These are phyloP conservation scores for Fusarium pseudocircinatum DNA, from an alignment of 2,329 filamentous ascomycete genomes.

Conservation along the genomic window DNA sequence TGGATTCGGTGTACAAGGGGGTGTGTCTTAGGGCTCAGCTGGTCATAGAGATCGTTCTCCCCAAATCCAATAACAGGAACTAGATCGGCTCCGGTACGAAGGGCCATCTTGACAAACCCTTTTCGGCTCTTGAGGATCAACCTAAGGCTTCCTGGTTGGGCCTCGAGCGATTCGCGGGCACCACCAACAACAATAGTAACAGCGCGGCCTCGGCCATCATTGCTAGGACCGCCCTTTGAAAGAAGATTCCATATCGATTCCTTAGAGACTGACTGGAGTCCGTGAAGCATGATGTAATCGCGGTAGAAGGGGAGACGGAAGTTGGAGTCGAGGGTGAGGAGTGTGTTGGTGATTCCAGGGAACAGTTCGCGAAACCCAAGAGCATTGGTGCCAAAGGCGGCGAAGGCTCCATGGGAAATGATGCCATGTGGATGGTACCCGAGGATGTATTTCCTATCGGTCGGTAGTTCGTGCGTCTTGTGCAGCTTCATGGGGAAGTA, in stretches of 20 bases:
- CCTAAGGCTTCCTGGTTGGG: conserved; percentile 78
- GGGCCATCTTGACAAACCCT: conserved; percentile 92
- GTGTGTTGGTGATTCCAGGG: conserved; percentile 92
- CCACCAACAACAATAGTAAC: conserved; percentile 97
- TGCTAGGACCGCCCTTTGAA: conserved; percentile 78
- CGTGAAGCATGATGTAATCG: conserved; percentile 91
- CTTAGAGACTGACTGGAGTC: conserved; percentile 87
- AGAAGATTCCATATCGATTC: conserved; percentile 92
- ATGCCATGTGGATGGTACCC: conserved; percentile 98
- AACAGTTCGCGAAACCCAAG: conserved; percentile 88
- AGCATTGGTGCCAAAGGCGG: conserved; percentile 89
- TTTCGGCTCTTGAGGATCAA: conserved; percentile 86
- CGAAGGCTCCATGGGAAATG: conserved; percentile 95
- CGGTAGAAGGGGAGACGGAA: conserved; percentile 94
- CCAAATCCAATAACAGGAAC: conserved; percentile 94
- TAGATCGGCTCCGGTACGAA: conserved; percentile 90
- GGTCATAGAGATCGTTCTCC: conserved; percentile 96
- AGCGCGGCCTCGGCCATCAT: conserved; percentile 89
- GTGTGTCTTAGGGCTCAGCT: conserved; percentile 79
- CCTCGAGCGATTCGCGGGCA: conserved; percentile 90
- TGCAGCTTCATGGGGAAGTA: conserved; percentile 94
- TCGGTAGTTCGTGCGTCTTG: conserved; percentile 80
- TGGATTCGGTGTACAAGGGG: conserved; percentile 84
- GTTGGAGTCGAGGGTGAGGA: conserved; percentile 94
- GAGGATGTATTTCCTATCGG: conserved; percentile 92